phyloP scores from a whole-genome alignment of 1,284 basidiomycete species.

The Spongispora temasekensis region DNA sequence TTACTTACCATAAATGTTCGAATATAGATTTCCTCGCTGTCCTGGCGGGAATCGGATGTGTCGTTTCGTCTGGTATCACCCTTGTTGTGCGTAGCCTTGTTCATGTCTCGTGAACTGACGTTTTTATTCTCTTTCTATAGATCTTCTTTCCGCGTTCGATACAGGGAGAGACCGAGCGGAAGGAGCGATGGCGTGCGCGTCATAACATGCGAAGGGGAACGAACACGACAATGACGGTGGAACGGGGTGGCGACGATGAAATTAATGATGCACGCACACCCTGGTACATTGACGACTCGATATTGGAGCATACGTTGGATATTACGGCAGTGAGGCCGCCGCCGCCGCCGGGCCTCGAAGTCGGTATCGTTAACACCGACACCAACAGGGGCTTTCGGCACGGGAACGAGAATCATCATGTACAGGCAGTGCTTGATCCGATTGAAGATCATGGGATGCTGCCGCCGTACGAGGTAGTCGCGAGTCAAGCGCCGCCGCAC shows the following conservation, averaged over 20 bases:
- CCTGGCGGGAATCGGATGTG: slow-evolving; percentile 57
- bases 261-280: no score
- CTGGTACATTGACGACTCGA: no score
- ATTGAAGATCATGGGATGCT: background rate
- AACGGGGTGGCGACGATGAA: background rate
- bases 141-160: slow-evolving; percentile 79
- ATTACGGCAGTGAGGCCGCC: no score
- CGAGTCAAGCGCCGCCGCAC: background rate
- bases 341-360: no score
- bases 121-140: slow-evolving; percentile 35
- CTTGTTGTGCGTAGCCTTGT: slow-evolving; percentile 53
- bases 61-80: slow-evolving; percentile 70
- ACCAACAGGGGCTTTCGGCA: no score
- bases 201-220: background rate
- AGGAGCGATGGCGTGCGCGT: slow-evolving; percentile 43
- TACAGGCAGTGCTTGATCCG: no score
- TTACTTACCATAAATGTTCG: background rate
- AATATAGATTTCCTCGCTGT: slow-evolving; percentile 58
- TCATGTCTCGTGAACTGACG: background rate
- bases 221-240: background rate
- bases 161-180: slow-evolving; percentile 56
- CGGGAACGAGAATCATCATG: no score
- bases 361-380: no score
- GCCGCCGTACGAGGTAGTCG: background rate
- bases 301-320: no score